Conservation (phyloP, 345 rosid genomes). For the Acer yangbiense region DNA sequence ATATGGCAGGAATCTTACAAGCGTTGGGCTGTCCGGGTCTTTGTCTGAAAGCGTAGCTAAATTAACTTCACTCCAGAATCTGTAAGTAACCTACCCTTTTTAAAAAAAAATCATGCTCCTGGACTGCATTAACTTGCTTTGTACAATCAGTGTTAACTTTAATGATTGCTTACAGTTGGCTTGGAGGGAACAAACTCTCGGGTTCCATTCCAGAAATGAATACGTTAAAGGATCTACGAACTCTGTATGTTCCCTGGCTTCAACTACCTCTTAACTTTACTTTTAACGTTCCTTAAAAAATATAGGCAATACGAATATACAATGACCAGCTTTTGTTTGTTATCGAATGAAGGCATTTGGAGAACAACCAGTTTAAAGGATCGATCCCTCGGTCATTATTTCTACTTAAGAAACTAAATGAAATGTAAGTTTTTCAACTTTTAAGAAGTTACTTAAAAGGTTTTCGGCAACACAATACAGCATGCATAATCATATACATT, state of each 20-base stretch:
- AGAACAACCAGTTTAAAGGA: conserved; percentile 68
- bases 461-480: background rate
- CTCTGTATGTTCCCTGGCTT: conserved; percentile 54
- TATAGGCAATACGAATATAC: background rate
- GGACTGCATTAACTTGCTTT: background rate
- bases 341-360: conserved; percentile 63
- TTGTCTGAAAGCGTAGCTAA: conserved; percentile 52
- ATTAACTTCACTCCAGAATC: conserved; percentile 58
- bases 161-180: conserved; percentile 53
- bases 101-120: background rate
- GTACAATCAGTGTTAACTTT: conserved; percentile 12
- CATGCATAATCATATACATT: background rate
- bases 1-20: conserved; percentile 64
- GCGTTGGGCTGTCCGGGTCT: conserved; percentile 57
- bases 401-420: conserved; percentile 47
- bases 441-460: no score
- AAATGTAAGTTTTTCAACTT: conserved; percentile 46
- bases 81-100: conserved; percentile 51
- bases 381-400: conserved; percentile 65
- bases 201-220: conserved; percentile 73
- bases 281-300: background rate
- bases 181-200: conserved; percentile 66
- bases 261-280: conserved; percentile 12
- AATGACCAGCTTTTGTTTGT: conserved; percentile 17
- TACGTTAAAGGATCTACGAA: conserved; percentile 45